Conservation (phyloP, 2,329 filamentous ascomycete species). For the Cladosporium sp. region DNA sequence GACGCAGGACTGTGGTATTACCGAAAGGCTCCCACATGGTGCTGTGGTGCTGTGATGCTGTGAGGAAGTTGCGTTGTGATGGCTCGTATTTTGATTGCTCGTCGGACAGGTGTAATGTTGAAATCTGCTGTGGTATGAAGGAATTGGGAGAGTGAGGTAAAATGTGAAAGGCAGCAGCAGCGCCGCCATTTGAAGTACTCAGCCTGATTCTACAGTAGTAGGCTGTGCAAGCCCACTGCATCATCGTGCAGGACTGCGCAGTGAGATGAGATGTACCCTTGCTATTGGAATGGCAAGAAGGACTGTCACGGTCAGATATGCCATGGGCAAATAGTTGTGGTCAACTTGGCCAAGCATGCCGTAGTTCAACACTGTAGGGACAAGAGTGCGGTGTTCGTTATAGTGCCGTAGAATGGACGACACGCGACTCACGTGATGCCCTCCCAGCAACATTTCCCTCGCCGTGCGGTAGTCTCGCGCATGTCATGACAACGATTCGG, state of each 20-base stretch:
- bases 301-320: too few species aligned
- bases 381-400: too few species aligned
- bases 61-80: neutral
- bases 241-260: neutral
- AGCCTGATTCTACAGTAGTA: neutral
- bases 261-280: too few species aligned
- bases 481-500: too few species aligned
- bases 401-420: too few species aligned
- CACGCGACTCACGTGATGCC: too few species aligned
- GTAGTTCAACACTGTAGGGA: too few species aligned
- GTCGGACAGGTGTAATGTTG: neutral
- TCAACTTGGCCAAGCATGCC: too few species aligned
- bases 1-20: neutral
- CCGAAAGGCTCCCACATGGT: constrained; percentile 8
- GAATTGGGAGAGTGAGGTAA: neutral
- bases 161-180: neutral
- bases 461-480: too few species aligned
- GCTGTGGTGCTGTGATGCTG: neutral
- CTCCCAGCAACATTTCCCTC: too few species aligned
- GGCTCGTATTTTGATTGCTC: neutral
- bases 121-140: neutral
- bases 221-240: neutral
- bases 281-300: too few species aligned
- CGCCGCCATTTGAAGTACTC: neutral
- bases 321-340: too few species aligned